Conservation (phyloP, 306 rosid species). For the Lagenaria siceraria region DNA sequence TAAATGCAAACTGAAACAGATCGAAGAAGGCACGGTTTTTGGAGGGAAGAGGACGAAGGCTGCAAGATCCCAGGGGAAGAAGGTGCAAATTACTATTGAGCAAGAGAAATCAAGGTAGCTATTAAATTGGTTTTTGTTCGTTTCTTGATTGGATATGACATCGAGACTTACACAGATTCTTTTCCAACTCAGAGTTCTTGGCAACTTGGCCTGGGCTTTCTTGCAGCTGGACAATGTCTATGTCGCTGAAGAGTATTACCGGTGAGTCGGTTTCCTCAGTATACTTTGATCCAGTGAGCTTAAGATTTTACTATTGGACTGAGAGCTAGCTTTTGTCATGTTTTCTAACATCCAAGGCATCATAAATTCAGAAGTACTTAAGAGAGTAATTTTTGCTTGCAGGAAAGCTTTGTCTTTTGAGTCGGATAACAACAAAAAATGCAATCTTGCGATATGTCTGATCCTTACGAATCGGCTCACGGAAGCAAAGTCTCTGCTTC, state of each 20-base stretch:
- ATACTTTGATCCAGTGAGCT: background rate
- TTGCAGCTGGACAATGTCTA: slow-evolving; percentile 56
- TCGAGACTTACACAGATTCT: background rate
- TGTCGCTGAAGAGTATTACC: slow-evolving; percentile 65
- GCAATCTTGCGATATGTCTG: slow-evolving; percentile 89
- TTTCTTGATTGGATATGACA: background rate
- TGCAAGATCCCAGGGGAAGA: slow-evolving; percentile 86
- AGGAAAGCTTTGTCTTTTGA: slow-evolving; percentile 74
- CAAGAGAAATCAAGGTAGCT: slow-evolving; percentile 77
- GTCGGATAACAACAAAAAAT: slow-evolving; percentile 71
- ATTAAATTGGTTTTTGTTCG: slow-evolving; percentile 5
- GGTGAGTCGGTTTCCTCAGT: slow-evolving; percentile 16
- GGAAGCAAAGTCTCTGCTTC: slow-evolving; percentile 76
- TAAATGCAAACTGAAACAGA: slow-evolving; percentile 57
- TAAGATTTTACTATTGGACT: background rate
- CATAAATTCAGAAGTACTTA: background rate
- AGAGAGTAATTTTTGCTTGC: background rate
- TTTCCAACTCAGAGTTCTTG: slow-evolving; percentile 43
- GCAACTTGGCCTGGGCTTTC: slow-evolving; percentile 97
- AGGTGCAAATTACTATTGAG: slow-evolving; percentile 68
- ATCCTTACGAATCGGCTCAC: slow-evolving; percentile 51
- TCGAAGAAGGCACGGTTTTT: slow-evolving; percentile 56
- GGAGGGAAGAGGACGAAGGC: slow-evolving; percentile 66
- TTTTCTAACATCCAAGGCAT: background rate
- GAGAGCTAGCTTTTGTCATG: background rate